Conservation (phyloP, 768 basidiomycete genomes). For the Mycena alexandri region DNA sequence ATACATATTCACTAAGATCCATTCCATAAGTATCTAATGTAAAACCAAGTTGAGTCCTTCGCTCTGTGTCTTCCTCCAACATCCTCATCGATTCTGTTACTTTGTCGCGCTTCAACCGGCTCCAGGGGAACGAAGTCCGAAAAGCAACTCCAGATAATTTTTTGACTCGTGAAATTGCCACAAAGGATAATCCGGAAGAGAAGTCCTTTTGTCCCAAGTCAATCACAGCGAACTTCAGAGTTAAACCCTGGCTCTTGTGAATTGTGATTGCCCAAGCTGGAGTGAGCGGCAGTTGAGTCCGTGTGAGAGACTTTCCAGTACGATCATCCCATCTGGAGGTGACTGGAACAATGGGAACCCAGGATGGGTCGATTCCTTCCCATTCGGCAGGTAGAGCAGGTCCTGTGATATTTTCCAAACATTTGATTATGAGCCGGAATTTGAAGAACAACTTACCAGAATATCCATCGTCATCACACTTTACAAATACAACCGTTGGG, state of each 20-base stretch:
- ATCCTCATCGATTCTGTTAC: constrained; percentile 1
- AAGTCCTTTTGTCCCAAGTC: neutral
- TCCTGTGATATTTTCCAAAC: neutral
- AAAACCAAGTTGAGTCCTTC: constrained; percentile 2
- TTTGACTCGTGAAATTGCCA: constrained; percentile 1
- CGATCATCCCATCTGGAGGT: too few relatives aligned
- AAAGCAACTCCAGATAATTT: constrained; percentile 8
- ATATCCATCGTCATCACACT: too few relatives aligned
- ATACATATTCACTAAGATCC: neutral
- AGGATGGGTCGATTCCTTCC: neutral
- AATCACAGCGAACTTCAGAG: too few relatives aligned
- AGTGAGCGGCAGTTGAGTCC: too few relatives aligned
- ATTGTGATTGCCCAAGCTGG: too few relatives aligned
- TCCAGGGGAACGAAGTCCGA: neutral
- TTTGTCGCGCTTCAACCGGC: neutral
- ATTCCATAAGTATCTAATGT: too few relatives aligned
- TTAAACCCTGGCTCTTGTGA: too few relatives aligned
- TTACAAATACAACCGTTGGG: too few relatives aligned
- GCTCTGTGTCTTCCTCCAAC: neutral
- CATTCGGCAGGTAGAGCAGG: neutral
- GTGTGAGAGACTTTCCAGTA: too few relatives aligned
- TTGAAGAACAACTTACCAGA: neutral
- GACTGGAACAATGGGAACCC: too few relatives aligned
- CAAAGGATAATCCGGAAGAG: neutral
- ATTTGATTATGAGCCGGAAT: neutral